These are phyloP conservation scores for Geotrichum restrictum DNA, from an alignment of 1,139 yeast genomes.

Conservation along the genomic window DNA sequence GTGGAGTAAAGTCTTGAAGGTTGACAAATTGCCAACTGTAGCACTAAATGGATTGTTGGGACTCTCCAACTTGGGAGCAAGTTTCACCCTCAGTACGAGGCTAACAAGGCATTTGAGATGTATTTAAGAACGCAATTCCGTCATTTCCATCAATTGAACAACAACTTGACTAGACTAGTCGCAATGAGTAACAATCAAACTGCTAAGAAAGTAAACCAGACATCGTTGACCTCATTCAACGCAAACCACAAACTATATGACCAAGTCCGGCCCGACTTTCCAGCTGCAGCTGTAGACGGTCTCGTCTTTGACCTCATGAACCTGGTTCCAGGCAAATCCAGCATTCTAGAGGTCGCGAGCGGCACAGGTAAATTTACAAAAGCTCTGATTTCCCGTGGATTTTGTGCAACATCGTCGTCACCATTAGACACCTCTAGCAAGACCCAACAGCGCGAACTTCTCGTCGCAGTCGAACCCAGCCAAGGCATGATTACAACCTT, in stretches of 20 bases:
- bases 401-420: no score
- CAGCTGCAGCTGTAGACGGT: constrained; percentile 47
- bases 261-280: constrained; percentile 53
- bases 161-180: no score
- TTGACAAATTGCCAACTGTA: no score
- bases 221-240: constrained; percentile 44
- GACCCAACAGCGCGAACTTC: constrained; percentile 26
- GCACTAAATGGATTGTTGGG: no score
- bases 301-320: constrained; percentile 42
- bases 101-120: no score
- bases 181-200: not conserved
- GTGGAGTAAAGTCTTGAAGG: no score
- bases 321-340: constrained; percentile 33
- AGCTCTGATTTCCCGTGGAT: constrained; percentile 38
- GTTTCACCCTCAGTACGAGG: no score
- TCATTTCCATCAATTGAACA: no score
- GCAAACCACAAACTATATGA: constrained; percentile 55
- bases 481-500: constrained; percentile 56
- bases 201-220: constrained; percentile 9
- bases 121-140: no score
- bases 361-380: constrained; percentile 67
- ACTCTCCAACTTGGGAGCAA: no score
- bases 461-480: constrained; percentile 56
- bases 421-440: no score
- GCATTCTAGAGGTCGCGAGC: constrained; percentile 54